These are phyloP conservation scores for Magnusiomyces suaveolens DNA, from an alignment of 1,139 yeast species.

Conservation along the genomic window DNA sequence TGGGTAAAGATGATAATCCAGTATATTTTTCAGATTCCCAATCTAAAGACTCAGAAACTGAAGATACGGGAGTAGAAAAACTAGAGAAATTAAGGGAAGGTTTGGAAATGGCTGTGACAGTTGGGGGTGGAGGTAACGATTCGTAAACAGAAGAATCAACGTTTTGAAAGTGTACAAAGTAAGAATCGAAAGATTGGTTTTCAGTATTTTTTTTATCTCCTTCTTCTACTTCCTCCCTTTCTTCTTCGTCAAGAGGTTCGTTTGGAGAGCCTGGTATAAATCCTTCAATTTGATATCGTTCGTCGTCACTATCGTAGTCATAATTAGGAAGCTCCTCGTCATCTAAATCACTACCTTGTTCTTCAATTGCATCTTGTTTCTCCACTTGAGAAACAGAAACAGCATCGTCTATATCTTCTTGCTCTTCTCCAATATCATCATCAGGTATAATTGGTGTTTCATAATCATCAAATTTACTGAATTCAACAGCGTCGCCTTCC, in stretches of 20 bases:
- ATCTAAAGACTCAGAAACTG: constrained; percentile 3
- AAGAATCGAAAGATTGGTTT: background rate
- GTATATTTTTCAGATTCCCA: constrained; percentile 10
- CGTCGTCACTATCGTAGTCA: constrained; percentile 16
- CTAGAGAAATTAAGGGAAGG: background rate
- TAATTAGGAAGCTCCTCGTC: constrained; percentile 15
- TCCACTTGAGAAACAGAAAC: background rate
- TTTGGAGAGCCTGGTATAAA: constrained; percentile 13
- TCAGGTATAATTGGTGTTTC: background rate
- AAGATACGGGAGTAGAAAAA: constrained; percentile 5
- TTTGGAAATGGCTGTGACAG: background rate
- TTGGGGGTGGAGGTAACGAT: constrained; percentile 3
- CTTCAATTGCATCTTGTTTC: constrained; percentile 20
- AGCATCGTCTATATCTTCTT: constrained; percentile 1
- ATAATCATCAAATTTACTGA: background rate
- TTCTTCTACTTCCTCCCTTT: constrained; percentile 27
- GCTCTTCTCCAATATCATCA: constrained; percentile 11
- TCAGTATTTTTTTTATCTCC: constrained; percentile 31
- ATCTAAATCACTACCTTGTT: constrained; percentile 16
- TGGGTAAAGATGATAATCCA: constrained; percentile 4
- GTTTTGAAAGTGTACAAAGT: constrained; percentile 35
- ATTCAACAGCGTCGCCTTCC: constrained; percentile 22
- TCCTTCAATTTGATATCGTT: constrained; percentile 19
- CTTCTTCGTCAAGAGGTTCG: constrained; percentile 21
- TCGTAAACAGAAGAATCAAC: constrained; percentile 7